These are phyloP conservation scores for Alternaria longipes DNA, from an alignment of 2,329 filamentous ascomycete genomes.

Conservation along the genomic window DNA sequence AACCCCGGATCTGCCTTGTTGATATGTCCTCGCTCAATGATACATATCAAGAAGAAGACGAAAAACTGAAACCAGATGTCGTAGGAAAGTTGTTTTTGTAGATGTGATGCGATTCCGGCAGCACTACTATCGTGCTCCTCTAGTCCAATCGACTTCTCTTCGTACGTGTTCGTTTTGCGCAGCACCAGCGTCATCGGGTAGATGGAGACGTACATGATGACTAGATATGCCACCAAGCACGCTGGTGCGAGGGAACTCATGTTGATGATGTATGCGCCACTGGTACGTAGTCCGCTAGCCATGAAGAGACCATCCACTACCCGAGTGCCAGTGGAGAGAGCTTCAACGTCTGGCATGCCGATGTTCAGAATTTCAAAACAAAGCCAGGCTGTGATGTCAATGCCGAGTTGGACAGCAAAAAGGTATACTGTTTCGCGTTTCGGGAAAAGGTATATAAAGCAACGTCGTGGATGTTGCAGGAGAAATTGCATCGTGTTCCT, in stretches of 20 bases:
- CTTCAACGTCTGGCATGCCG: conserved; percentile 65
- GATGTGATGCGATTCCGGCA: conserved; percentile 54
- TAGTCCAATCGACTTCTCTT: conserved; percentile 72
- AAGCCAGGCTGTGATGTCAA: conserved; percentile 72
- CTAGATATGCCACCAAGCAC: conserved; percentile 67
- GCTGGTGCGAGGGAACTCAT: conserved; percentile 66
- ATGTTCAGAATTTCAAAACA: conserved; percentile 73
- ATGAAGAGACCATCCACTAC: conserved; percentile 73
- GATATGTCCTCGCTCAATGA: conserved; percentile 68
- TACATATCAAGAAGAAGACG: conserved; percentile 67
- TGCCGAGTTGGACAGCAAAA: conserved; percentile 66
- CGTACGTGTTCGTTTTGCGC: conserved; percentile 76
- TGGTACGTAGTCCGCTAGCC: conserved; percentile 67
- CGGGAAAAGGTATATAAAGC: conserved; percentile 72
- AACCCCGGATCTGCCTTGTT: conserved; percentile 48
- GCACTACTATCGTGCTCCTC: conserved; percentile 50
- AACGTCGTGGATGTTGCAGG: conserved; percentile 69
- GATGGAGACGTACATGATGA: conserved; percentile 73
- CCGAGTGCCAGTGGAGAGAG: conserved; percentile 62
- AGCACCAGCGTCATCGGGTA: conserved; percentile 71
- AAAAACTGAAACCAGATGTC: conserved; percentile 73
- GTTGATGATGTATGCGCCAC: conserved; percentile 72
- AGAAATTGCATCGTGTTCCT: conserved; percentile 64
- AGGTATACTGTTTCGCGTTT: conserved; percentile 72
- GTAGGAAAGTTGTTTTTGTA: conserved; percentile 71